Evolutionary conservation across 306 rosid genomes (phyloP), one percentile per base, ranked within the genome.

Genomic region (Casuarina equisetifolia): DNA sequence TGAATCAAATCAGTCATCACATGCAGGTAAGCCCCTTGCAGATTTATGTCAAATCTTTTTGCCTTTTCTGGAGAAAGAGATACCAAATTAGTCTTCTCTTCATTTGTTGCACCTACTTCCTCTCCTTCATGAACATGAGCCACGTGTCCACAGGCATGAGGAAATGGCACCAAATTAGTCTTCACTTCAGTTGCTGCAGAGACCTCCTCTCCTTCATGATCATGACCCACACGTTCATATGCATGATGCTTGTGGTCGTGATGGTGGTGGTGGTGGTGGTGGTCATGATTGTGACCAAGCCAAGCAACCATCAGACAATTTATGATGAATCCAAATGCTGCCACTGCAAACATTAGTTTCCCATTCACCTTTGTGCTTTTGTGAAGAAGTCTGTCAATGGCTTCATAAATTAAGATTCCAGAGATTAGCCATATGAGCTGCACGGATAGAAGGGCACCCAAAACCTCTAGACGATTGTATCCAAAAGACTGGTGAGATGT

Each of bases 21-120:
- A 87, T 95, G 99, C 77, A 95, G 81, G 85, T 95, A 92, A 17
- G 99, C 99, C 46, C 99, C 99, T 82, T 92, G 93, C 42, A 95
- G 42, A 78, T 95, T 95, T 80, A 95, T 89, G 91, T 90, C 87
- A 73, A 81, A 70, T 4, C 32, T 73, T 74, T 57, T 84, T 39
- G 36, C 69, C 51, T 81, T 86, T 62, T 20, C 77, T 19, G 83
- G 82, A 75, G 76, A 67, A 54, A 63, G 72, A 13, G 92, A 72
- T 49, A 79, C 84, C 85, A 90, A 78, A 58, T 69, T 70, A 79
- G 55, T 86, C 13, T 52, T 83, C 80, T 92, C 92, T 58, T 90
- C 92, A 0, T 63, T 46, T 74, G 59, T 49, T 45, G 80, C 80
- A 40, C 74, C 49, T 20, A 38, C 83, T 42, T 86, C 90, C 71